Base-by-base conservation (phyloP, 257 asterid species). In the Nicotiana tabacum region DNA sequence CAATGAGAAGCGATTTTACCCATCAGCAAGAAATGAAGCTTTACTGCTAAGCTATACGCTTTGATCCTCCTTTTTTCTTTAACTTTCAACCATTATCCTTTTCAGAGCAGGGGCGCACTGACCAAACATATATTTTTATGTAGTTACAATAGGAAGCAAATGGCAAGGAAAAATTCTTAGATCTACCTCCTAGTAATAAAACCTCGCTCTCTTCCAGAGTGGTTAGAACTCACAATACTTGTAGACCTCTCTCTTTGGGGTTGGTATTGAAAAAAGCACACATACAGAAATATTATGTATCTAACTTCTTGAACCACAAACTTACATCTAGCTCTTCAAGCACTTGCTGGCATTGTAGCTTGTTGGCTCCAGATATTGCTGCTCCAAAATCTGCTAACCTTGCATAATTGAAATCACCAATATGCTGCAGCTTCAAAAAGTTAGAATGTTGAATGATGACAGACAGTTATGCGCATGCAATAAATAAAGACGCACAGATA, bases 301-400 rank as follows among this genome's bases (percentile, higher is more conserved):
- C 80, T 24, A 74, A 48, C 78, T 24, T 72, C 79, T 74, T 74
- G 60, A 48, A 74, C 61, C 79, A 7, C 76, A 65, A 70, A 86
- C 99, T 92, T 89, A 96, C 99, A 84, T 96, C 98, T 55, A 96
- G 94, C 91, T 96, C 99, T 90, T 96, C 99, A 86, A 96, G 97
- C 89, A 94, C 99, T 91, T 93, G 90, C 83, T 96, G 99, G 87
- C 97, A 90, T 72, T 92, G 98, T 56, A 81, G 82, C 88, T 93
- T 93, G 85, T 93, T 92, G 85, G 96, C 98, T 82, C 98, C 99
- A 76, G 98, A 93, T 90, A 96, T 94, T 83, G 99, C 98, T 56
- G 99, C 98, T 79, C 99, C 99, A 87, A 96, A 96, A 91, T 96
- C 99, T 77, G 99, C 99, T 83, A 96, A 93, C 88, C 97, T 94